Evolutionary conservation across 805 yeast species (phyloP).

Genomic region (Teunomyces pallodes): DNA sequence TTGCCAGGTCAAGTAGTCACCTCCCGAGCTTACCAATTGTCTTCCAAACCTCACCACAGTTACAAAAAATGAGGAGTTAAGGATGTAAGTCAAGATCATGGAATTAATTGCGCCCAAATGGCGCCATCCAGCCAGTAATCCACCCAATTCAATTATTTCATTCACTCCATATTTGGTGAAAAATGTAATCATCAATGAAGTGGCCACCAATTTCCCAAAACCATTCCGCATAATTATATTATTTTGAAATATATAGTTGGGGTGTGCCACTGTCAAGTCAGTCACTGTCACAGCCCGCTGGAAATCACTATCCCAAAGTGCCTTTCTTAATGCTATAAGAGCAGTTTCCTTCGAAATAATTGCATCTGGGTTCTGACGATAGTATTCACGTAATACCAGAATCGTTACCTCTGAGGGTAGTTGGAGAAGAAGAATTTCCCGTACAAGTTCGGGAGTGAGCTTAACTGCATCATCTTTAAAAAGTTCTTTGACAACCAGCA

Average conservation of each 20-base stretch:
- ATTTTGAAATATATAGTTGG: conserved; percentile 42
- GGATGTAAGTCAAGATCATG: conserved; percentile 37
- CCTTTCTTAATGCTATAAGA: conserved; percentile 60
- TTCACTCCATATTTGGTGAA: conserved; percentile 43
- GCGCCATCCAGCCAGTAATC: conserved; percentile 35
- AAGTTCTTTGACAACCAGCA: conserved; percentile 16
- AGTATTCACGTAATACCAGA: conserved; percentile 16
- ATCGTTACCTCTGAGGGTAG: conserved; percentile 31
- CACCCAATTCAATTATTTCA: conserved; percentile 37
- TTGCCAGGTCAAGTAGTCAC: conserved; percentile 58
- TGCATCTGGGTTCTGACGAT: conserved; percentile 15
- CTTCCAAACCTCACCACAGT: conserved; percentile 42
- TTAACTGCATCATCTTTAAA: conserved; percentile 17
- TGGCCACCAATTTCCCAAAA: conserved; percentile 26
- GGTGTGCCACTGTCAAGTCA: conserved; percentile 59
- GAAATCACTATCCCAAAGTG: conserved; percentile 58
- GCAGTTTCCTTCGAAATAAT: conserved; percentile 40
- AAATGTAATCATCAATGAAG: conserved; percentile 32
- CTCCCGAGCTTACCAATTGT: conserved; percentile 40
- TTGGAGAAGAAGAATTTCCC: conserved; percentile 28
- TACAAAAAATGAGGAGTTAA: conserved; percentile 41
- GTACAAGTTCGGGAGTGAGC: conserved; percentile 25
- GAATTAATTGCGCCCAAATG: conserved; percentile 47
- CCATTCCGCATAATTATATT: conserved; percentile 30
- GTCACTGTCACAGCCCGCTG: conserved; percentile 55